Conservation (phyloP, 805 yeast species). For the Wickerhamomyces bovis region DNA sequence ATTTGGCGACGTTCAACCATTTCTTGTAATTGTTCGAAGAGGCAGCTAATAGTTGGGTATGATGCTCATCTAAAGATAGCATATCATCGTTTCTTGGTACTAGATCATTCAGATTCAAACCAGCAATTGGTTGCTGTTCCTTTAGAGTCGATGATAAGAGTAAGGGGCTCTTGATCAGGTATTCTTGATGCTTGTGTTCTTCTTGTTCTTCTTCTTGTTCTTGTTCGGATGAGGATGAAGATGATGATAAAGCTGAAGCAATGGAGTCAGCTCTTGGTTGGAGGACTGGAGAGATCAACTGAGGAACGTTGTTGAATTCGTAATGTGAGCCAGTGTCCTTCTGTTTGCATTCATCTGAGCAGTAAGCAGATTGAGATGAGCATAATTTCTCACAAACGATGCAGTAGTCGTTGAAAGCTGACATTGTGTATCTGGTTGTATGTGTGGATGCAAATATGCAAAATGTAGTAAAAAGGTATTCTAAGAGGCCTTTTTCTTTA, state of each 20-base stretch:
- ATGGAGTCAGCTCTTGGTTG: constrained; percentile 24
- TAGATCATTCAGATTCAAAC: constrained; percentile 18
- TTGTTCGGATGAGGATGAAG: constrained; percentile 1
- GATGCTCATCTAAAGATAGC: constrained; percentile 13
- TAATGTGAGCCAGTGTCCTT: constrained; percentile 24
- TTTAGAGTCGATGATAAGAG: constrained; percentile 19
- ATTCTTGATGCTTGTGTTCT: constrained; percentile 16
- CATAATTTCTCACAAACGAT: constrained; percentile 51
- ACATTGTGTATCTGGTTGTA: constrained; percentile 10
- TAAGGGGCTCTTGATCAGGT: constrained; percentile 24
- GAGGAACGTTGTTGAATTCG: constrained; percentile 23
- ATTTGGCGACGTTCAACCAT: constrained; percentile 22
- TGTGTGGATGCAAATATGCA: background rate
- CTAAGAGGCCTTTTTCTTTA: background rate
- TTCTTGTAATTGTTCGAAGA: constrained; percentile 25
- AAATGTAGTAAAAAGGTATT: background rate
- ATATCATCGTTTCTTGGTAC: constrained; percentile 14
- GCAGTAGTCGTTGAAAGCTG: constrained; percentile 49
- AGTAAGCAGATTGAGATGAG: constrained; percentile 36
- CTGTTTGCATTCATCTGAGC: constrained; percentile 38
- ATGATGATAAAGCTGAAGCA: constrained; percentile 6
- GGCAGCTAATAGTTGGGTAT: constrained; percentile 20
- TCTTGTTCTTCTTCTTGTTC: constrained; percentile 12
- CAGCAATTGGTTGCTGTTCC: constrained; percentile 21
- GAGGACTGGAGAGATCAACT: constrained; percentile 25